A percentile compares a stretch with the other conserved stretches of the same genome.
phyloP scores from a whole-genome alignment of 2,329 filamentous ascomycete genomes.

The Endocalyx cinctus region DNA sequence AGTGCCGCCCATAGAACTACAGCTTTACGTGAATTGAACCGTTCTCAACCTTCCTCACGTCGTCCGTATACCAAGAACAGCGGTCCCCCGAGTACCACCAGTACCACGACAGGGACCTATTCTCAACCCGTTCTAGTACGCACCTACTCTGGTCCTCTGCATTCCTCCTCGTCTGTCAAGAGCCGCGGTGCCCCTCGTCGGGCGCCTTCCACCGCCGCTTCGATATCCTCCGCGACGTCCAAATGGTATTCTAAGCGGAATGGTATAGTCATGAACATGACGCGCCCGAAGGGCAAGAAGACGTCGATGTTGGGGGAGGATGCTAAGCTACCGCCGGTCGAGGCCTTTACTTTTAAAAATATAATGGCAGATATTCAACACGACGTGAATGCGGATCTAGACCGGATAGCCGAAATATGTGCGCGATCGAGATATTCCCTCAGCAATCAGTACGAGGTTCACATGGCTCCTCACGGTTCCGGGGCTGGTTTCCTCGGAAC shows the following conservation, averaged over 20 bases:
- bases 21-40: slow-evolving; percentile 56
- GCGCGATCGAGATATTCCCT: slow-evolving; percentile 60
- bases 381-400: slow-evolving; percentile 54
- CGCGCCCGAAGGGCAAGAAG: slow-evolving; percentile 38
- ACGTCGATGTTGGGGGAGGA: slow-evolving; percentile 24
- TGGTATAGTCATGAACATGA: slow-evolving; percentile 39
- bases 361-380: slow-evolving; percentile 55
- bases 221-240: slow-evolving; percentile 18
- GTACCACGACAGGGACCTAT: slow-evolving; percentile 42
- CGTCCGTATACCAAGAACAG: slow-evolving; percentile 54
- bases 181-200: slow-evolving; percentile 26
- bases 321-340: slow-evolving; percentile 53
- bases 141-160: slow-evolving; percentile 51
- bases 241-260: slow-evolving; percentile 28
- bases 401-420: slow-evolving; percentile 64
- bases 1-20: slow-evolving; percentile 54
- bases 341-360: slow-evolving; percentile 61
- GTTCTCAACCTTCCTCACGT: slow-evolving; percentile 47
- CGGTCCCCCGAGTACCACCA: slow-evolving; percentile 44
- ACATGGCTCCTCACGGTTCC: slow-evolving; percentile 58
- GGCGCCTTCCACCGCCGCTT: slow-evolving; percentile 20
- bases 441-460: slow-evolving; percentile 64
- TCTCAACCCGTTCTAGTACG: slow-evolving; percentile 63
- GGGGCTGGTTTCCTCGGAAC: slow-evolving; percentile 42
- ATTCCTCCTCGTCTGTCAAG: slow-evolving; percentile 29